phyloP scores from a whole-genome alignment of 805 yeast species.

The Saccharomycopsis fodiens region DNA sequence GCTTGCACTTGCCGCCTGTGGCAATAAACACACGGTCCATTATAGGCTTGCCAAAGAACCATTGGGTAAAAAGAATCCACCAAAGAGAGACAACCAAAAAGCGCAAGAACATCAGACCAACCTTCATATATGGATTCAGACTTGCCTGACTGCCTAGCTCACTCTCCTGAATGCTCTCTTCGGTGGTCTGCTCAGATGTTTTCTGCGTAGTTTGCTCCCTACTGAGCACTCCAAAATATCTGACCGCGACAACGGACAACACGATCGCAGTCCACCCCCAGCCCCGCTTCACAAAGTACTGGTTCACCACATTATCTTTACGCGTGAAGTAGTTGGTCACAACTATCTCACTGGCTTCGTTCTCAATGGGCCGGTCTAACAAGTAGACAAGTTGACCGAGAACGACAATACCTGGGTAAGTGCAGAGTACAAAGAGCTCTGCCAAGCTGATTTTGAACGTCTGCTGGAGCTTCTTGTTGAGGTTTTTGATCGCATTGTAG shows the following conservation, averaged over 20 bases:
- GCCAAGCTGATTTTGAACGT: slow-evolving; percentile 1
- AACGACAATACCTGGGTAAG: slow-evolving; percentile 4
- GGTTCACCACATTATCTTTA: slow-evolving; percentile 66
- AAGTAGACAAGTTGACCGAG: slow-evolving; percentile 13
- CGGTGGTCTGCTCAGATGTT: too few species aligned
- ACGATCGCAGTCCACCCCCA: slow-evolving; percentile 82
- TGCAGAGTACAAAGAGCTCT: neutral
- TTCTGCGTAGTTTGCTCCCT: too few species aligned
- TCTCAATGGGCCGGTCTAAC: slow-evolving; percentile 2
- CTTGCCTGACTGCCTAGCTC: neutral
- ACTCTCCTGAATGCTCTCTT: too few species aligned
- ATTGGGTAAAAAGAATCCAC: slow-evolving; percentile 87
- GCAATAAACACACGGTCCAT: slow-evolving; percentile 78
- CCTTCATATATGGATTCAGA: neutral
- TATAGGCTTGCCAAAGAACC: slow-evolving; percentile 76
- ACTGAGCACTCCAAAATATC: neutral
- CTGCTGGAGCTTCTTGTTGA: neutral
- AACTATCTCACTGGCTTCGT: neutral
- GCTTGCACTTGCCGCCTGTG: slow-evolving; percentile 77
- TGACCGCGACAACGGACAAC: slow-evolving; percentile 24
- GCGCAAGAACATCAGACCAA: slow-evolving; percentile 29
- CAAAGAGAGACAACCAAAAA: slow-evolving; percentile 55
- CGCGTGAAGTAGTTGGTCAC: slow-evolving; percentile 31
- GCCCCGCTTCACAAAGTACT: slow-evolving; percentile 74
- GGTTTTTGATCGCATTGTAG: neutral